Percentiles rank a stretch among this genome's conserved stretches.
These are phyloP conservation scores for Moelleriella libera DNA, from an alignment of 2,329 filamentous ascomycete species.

Conservation along the genomic window DNA sequence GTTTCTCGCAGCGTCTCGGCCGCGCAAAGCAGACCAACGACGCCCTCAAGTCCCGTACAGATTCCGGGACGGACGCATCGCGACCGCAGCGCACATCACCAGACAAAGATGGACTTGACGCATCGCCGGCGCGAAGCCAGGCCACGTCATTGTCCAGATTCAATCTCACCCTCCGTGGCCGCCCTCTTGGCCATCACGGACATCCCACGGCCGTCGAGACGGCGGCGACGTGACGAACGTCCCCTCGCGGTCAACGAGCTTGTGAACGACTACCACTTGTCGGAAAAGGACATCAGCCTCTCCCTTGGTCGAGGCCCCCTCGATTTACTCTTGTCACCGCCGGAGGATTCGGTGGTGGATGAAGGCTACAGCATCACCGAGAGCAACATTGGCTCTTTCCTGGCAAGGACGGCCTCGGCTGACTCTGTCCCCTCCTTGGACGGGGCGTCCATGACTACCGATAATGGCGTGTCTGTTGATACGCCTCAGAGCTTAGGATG, in stretches of 20 bases:
- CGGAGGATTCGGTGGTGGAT: slow-evolving; percentile 37
- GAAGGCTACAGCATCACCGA: slow-evolving; percentile 35
- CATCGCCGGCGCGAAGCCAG: background rate
- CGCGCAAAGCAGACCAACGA: background rate
- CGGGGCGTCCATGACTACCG: slow-evolving; percentile 37
- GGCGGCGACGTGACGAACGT: slow-evolving; percentile 12
- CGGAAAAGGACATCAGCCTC: slow-evolving; percentile 44
- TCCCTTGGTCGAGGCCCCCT: slow-evolving; percentile 40
- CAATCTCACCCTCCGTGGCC: slow-evolving; percentile 43
- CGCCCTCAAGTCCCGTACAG: background rate
- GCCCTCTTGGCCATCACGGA: slow-evolving; percentile 47
- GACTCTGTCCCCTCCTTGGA: slow-evolving; percentile 48
- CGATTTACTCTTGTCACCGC: slow-evolving; percentile 44
- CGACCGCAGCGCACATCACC: background rate
- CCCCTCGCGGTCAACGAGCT: slow-evolving; percentile 40
- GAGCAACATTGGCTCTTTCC: slow-evolving; percentile 34
- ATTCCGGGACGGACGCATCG: background rate
- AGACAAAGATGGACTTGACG: slow-evolving; percentile 1
- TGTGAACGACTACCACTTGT: slow-evolving; percentile 36
- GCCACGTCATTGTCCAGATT: slow-evolving; percentile 22
- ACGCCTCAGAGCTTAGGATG: slow-evolving; percentile 24
- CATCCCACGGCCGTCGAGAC: slow-evolving; percentile 33
- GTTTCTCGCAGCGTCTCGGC: background rate
- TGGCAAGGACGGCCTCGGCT: slow-evolving; percentile 40
- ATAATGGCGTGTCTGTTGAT: slow-evolving; percentile 32